Evolutionary conservation across 768 basidiomycete species (phyloP).

Genomic region (Leccinum uliginosum): DNA sequence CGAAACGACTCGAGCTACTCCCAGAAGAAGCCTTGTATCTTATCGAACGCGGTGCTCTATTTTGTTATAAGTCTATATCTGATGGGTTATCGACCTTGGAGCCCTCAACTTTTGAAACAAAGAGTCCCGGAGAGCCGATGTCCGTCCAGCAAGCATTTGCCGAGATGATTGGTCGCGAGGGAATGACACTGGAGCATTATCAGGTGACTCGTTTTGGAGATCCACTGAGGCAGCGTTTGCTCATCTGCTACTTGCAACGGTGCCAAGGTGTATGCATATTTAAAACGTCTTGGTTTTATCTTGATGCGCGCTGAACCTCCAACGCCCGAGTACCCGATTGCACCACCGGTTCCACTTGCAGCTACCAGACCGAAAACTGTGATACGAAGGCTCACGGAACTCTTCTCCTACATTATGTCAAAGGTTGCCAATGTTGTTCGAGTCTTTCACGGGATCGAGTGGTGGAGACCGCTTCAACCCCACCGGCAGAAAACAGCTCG

Average conservation of each 20-base stretch:
- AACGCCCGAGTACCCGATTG: conserved; percentile 46
- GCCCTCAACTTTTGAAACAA: conserved; percentile 27
- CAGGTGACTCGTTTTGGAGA: conserved; percentile 51
- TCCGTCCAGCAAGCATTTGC: conserved; percentile 86
- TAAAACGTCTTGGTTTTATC: conserved; percentile 87
- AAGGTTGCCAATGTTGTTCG: conserved; percentile 3
- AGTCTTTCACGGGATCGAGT: conserved; percentile 32
- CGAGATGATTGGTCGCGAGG: conserved; percentile 78
- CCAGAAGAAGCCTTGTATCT: conserved; percentile 96
- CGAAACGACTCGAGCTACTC: conserved; percentile 76
- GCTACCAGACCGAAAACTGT: conserved; percentile 5
- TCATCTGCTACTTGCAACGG: conserved; percentile 1
- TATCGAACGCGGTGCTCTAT: conserved; percentile 82
- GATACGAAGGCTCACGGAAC: not conserved
- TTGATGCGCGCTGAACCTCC: conserved; percentile 74
- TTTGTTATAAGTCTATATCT: conserved; percentile 66
- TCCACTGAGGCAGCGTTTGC: not conserved
- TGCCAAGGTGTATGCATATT: conserved; percentile 81
- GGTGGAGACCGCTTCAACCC: conserved; percentile 63
- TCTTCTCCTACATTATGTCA: conserved; percentile 13
- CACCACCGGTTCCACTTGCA: conserved; percentile 32
- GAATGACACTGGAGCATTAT: conserved; percentile 79
- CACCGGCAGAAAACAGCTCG: conserved; percentile 52
- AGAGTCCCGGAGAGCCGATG: conserved; percentile 69
- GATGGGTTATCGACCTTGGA: conserved; percentile 18